These are phyloP conservation scores for Stagonosporopsis rhizophila DNA, from an alignment of 2,329 filamentous ascomycete genomes.

Conservation along the genomic window DNA sequence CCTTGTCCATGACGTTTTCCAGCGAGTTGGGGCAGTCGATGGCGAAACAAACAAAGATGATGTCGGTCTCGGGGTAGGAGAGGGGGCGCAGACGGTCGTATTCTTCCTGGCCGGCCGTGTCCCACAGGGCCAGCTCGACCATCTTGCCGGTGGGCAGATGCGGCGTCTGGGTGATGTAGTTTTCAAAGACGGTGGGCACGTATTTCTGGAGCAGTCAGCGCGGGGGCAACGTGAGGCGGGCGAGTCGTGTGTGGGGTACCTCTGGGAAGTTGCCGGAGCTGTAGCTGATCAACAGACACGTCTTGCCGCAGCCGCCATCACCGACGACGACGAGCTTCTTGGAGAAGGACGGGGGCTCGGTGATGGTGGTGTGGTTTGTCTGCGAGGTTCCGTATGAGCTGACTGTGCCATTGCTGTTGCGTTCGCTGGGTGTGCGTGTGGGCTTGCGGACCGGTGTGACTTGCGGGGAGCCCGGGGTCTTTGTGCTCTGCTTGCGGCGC, in stretches of 20 bases:
- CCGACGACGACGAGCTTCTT: conserved; percentile 99
- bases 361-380: conserved; percentile 82
- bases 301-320: conserved; percentile 98
- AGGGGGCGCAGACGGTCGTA: conserved; percentile 95
- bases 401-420: conserved; percentile 88
- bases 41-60: conserved; percentile 98
- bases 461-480: conserved; percentile 44
- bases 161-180: conserved; percentile 97
- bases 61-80: conserved; percentile 96
- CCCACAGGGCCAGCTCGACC: conserved; percentile 96
- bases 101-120: conserved; percentile 97
- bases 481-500: conserved; percentile 62
- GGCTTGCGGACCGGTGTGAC: conserved; percentile 50
- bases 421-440: conserved; percentile 62
- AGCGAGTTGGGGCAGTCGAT: conserved; percentile 98
- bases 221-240: neutral
- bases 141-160: conserved; percentile 89
- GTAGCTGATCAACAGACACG: conserved; percentile 97
- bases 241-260: conserved; percentile 60
- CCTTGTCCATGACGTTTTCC: conserved; percentile 99
- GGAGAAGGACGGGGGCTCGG: conserved; percentile 89
- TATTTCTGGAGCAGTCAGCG: conserved; percentile 77
- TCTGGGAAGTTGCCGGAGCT: conserved; percentile 98
- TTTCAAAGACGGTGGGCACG: conserved; percentile 98
- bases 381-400: conserved; percentile 82